Evolutionary conservation across 208 protist species (phyloP), one percentile per base, ranked within the genome.

Genomic region (Naegleria gruberi): DNA sequence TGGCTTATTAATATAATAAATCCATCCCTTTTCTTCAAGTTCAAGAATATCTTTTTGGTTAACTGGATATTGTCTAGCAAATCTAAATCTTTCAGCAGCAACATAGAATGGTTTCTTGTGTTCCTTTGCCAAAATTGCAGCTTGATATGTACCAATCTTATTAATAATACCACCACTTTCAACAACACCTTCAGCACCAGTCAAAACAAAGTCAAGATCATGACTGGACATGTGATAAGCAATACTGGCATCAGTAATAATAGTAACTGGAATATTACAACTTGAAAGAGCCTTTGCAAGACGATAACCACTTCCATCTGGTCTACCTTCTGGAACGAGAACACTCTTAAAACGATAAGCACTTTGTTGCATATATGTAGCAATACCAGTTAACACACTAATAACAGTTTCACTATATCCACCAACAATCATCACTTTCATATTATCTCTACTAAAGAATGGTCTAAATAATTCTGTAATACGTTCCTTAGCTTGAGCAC

Each of bases 131-230:
- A 99, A 94, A 12, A 99, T 97, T 40, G 98, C 96, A 0, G 99
- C 95, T 92, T 99, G 98, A 88, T 98, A 94, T 3, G 97, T 98
- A n/a, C 98, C 98, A n/a, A 98, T 97, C 73, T 96, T 97, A 91
- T 99, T 99, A 44, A 99, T 97, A 45, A 99, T 96, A n/a, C 98
- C 99, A 34, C 99, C 99, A 89, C 97, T 99, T 93, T 99, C 98
- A 26, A 98, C 98, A 3, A 99, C 98, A 89, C 96, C 98, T 89
- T 98, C 98, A 30, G 98, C 98, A 46, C 98, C 98, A 82, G 96
- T 96, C 1, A 99, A 92, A 15, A 99, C 98, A 93, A 99, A 96
- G 91, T 99, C 98, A 6, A 99, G 96, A 82, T 94, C 93, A 19
- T 23, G 15, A 43, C 92, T 95, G 94, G 97, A 94, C 8, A 97